A percentile compares a stretch with the other conserved stretches of the same genome.
Evolutionary conservation across 352 stramenopile genomes (phyloP).

Genomic region (Plasmopara muralis): DNA sequence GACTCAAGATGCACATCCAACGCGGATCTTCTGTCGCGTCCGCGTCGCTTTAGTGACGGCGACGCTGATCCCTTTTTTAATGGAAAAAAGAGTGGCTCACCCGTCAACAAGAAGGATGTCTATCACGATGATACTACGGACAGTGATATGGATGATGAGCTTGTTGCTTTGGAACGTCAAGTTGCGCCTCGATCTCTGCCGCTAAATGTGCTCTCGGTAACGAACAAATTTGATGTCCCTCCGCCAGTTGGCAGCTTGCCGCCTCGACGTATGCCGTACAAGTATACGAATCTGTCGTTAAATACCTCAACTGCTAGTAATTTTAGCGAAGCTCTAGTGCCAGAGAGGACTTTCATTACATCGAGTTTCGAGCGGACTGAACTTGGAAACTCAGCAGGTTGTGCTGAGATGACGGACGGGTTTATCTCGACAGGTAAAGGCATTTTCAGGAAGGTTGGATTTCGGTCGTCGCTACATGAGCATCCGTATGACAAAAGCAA

Average conservation of each 20-base stretch:
- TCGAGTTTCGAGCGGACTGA: conserved; percentile 41
- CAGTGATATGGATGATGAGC: conserved; percentile 22
- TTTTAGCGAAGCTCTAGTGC: conserved; percentile 40
- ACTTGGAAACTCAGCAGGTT: conserved; percentile 41
- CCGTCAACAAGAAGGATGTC: conserved; percentile 23
- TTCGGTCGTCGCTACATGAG: conserved; percentile 42
- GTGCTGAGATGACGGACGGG: conserved; percentile 54
- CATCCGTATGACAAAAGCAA: conserved; percentile 26
- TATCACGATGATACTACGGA: conserved; percentile 29
- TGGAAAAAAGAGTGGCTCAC: conserved; percentile 21
- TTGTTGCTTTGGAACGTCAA: conserved; percentile 17
- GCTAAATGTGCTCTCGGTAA: conserved; percentile 24
- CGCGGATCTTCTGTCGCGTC: conserved; percentile 34
- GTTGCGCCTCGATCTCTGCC: conserved; percentile 15
- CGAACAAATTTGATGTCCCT: conserved; percentile 31
- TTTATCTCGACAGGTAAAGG: conserved; percentile 85
- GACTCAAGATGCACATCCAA: conserved; percentile 44
- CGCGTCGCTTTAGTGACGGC: conserved; percentile 74
- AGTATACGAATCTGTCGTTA: conserved; percentile 52
- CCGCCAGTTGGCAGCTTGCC: conserved; percentile 21
- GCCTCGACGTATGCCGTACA: conserved; percentile 22
- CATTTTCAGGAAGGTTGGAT: conserved; percentile 79
- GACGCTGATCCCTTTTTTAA: conserved; percentile 69
- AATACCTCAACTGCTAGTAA: conserved; percentile 34
- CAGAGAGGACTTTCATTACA: conserved; percentile 33